Evolutionary conservation across 2,329 filamentous ascomycete genomes (phyloP).

Genomic region (Dothiorella sarmentorum): DNA sequence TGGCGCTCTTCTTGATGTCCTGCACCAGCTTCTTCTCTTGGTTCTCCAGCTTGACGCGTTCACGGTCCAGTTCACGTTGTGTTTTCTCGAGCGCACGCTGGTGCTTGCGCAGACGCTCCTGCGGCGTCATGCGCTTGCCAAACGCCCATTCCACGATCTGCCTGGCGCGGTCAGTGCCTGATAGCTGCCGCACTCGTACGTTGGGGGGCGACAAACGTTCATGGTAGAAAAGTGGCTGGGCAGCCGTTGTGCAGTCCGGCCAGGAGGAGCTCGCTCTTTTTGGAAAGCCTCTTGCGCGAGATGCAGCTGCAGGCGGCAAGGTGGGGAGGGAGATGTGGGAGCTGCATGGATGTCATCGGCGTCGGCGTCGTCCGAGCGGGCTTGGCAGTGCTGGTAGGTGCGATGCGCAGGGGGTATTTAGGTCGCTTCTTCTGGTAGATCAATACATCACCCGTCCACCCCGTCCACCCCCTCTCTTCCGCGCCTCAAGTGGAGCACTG

Average conservation of each 20-base stretch:
- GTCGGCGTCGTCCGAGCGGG: background rate
- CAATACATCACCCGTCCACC: too few relatives aligned
- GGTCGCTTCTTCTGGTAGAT: too few relatives aligned
- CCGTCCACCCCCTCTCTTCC: too few relatives aligned
- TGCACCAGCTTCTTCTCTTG: constrained; percentile 96
- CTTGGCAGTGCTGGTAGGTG: too few relatives aligned
- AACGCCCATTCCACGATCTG: constrained; percentile 99
- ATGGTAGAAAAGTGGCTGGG: constrained; percentile 39
- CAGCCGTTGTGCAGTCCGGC: background rate
- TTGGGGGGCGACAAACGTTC: constrained; percentile 53
- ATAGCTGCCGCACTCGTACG: background rate
- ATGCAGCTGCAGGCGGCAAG: constrained; percentile 15
- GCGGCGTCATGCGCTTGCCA: constrained; percentile 97
- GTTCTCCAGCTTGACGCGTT: constrained; percentile 92
- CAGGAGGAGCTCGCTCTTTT: background rate
- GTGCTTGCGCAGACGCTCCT: constrained; percentile 86
- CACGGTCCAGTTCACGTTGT: constrained; percentile 91
- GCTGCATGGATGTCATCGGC: constrained; percentile 5
- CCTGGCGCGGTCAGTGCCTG: constrained; percentile 24
- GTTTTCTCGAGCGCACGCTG: constrained; percentile 96
- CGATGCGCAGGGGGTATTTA: too few relatives aligned
- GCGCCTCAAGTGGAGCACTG: too few relatives aligned
- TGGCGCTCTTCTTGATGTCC: constrained; percentile 97
- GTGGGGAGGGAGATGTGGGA: constrained; percentile 16
- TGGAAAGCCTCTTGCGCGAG: background rate